Evolutionary conservation across 192 early-diverging fungal species (phyloP).

Genomic region (Gigaspora rosea): DNA sequence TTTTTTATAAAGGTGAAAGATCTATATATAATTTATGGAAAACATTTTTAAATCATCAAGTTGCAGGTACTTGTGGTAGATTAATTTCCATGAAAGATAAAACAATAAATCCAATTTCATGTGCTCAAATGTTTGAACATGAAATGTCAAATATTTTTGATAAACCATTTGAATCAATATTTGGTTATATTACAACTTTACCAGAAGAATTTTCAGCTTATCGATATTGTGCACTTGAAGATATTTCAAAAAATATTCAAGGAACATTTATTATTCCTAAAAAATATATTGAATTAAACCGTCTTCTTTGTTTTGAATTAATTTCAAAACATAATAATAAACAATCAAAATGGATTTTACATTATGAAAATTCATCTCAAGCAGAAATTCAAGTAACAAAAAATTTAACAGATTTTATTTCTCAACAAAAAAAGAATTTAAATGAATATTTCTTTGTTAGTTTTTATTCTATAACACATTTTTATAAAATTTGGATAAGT

Average conservation of each 20-base stretch:
- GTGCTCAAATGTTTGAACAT: conserved; percentile 71
- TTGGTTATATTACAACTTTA: conserved; percentile 85
- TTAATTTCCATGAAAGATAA: conserved; percentile 68
- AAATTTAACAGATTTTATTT: conserved; percentile 84
- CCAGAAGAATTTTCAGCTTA: conserved; percentile 88
- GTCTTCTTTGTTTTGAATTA: conserved; percentile 84
- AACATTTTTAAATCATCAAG: conserved; percentile 59
- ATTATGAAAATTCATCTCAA: conserved; percentile 68
- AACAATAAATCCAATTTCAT: conserved; percentile 59
- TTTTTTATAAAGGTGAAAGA: conserved; percentile 23
- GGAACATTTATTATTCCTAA: conserved; percentile 68
- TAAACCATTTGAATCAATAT: conserved; percentile 76
- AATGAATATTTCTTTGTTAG: conserved; percentile 94
- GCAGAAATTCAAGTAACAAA: conserved; percentile 85
- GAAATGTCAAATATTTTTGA: conserved; percentile 71
- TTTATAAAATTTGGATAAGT: conserved; percentile 73
- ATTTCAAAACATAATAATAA: conserved; percentile 62
- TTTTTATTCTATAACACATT: conserved; percentile 81
- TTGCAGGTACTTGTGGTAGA: conserved; percentile 68
- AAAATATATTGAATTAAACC: conserved; percentile 82
- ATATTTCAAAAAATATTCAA: conserved; percentile 50
- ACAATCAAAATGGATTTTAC: conserved; percentile 64
- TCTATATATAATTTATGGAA: conserved; percentile 71
- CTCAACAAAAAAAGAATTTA: conserved; percentile 94
- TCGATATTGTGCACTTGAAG: conserved; percentile 70